Base-by-base conservation (phyloP, 306 rosid species). In the Erythrophleum fordii region DNA sequence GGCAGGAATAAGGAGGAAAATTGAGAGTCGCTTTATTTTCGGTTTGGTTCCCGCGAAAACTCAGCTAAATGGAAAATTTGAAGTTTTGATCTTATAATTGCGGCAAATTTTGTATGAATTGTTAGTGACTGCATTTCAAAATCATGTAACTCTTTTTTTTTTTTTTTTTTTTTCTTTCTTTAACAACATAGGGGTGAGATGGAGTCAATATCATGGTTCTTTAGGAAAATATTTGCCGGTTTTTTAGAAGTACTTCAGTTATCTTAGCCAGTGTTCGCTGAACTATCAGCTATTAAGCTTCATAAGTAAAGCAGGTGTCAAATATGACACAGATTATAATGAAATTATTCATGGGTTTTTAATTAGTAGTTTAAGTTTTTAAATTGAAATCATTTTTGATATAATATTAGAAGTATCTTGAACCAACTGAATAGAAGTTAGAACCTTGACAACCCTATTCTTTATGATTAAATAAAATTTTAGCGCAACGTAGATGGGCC, bases 201-300 rank as follows among this genome's bases (percentile, higher is more conserved):
- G 42, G 42, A 3, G 42, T 37, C 42, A 4, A 5, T 37, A 37
- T 5, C 42, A 6, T 37, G 28, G 12, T 55, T 55, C 7, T 55
- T 9, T 55, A 0, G 29, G 12, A 20, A 8, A 20, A 55, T n/a
- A 18, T 17, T 51, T 18, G 22, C 58, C 1, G 35, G 17, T 62
- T 75, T 53, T 59, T 7, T 11, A 0, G 0, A 13, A 59, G n/a
- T 59, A 11, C 9, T 59, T 12, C 0, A 59, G 39, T 59, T 5
- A 12, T 26, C 2, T 59, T 17, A 8, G 51, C 17, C 5, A 1
- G 37, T 52, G 44, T 39, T 55, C 42, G 48, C 37, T 18, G 58
- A 69, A 29, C 42, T 55, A 16, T 56, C 49, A 58, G 64, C 62
- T 59, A 46, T 79, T 28, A n/a, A 29, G 64, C 46, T 59, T 51